Conservation (phyloP, 2,329 filamentous ascomycete species). For the Pseudopyrenochaeta lycopersici region DNA sequence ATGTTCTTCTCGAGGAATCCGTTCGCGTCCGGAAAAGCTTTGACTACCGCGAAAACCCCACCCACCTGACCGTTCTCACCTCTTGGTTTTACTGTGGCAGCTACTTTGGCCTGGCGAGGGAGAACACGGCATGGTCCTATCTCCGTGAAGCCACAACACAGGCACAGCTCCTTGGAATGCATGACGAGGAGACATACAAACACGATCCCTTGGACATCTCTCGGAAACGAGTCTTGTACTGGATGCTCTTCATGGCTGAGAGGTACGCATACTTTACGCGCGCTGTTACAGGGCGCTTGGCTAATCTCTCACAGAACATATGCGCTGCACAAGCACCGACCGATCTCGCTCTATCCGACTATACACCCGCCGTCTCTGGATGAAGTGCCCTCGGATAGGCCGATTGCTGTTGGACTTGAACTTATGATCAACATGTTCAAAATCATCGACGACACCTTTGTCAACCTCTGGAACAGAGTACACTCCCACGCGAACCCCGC, state of each 20-base stretch:
- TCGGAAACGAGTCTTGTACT: constrained; percentile 66
- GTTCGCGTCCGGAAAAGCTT: constrained; percentile 64
- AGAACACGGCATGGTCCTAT: constrained; percentile 70
- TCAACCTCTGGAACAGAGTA: constrained; percentile 71
- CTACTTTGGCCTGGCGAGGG: constrained; percentile 69
- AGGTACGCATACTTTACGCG: constrained; percentile 50
- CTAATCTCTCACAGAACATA: constrained; percentile 60
- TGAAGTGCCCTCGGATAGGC: constrained; percentile 62
- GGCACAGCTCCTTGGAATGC: constrained; percentile 66
- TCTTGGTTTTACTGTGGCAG: constrained; percentile 70
- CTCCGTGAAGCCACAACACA: constrained; percentile 69
- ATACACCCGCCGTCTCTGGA: constrained; percentile 63
- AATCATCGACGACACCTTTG: constrained; percentile 70
- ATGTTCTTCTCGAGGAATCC: constrained; percentile 67
- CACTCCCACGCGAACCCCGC: constrained; percentile 55
- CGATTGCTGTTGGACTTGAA: constrained; percentile 66
- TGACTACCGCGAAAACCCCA: constrained; percentile 66
- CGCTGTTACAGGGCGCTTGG: background rate
- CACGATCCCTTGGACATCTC: constrained; percentile 61
- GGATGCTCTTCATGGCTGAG: constrained; percentile 70
- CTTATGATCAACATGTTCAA: constrained; percentile 69
- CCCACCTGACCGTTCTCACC: constrained; percentile 66
- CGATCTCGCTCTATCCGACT: constrained; percentile 68
- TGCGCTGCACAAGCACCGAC: constrained; percentile 70
- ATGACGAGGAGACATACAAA: constrained; percentile 66